Evolutionary conservation across 2,329 filamentous ascomycete genomes (phyloP), one percentile per base, ranked within the genome.

Genomic region (Parafenestella ontariensis): DNA sequence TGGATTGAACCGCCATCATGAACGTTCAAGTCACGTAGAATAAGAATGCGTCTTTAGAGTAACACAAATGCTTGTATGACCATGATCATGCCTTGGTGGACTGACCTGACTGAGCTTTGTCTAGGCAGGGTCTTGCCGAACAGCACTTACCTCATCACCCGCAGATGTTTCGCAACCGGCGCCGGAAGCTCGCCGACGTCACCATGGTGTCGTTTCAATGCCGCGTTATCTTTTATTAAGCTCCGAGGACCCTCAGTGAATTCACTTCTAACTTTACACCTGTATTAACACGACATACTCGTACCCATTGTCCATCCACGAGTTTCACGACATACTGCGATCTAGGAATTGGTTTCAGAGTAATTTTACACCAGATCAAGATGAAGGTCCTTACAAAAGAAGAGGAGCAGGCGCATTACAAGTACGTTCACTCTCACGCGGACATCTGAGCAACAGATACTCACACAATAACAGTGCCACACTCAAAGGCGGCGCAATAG

Each of bases 371-470:
- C 28, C 33, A 42, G 49, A 21, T 20, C 62, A 67, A 53, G 1
- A 99, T 98, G 95, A 98, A 97, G 89, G 83, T 98, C 73, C 85
- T 98, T 75, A 96, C 90, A 69, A 92, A 94, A 76, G 92, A 97
- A 85, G 91, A 97, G 81, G 93, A 97, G 80, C 76, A 83, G 56
- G 90, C 85, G 49, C 93, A 97, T 84, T 96, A 96, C 85, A 80
- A 82, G 85, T 87, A 78, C 46, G 79, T 63, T 8, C 18, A 11
- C 54, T 23, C 13, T 18, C 36, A 17, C 23, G 20, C 24, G 15
- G 1, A 33, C 7, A 11, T 9, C 13, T 10, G 3, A 20, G 37
- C 23, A 33, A 33, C 24, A 36, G 28, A 15, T 58, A 26, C 62
- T 72, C 49, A 69, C 41, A 18, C 28, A 1, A 17, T 11, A 10